Base-by-base conservation (phyloP, 78 protist species). In the Bodo saltans region DNA sequence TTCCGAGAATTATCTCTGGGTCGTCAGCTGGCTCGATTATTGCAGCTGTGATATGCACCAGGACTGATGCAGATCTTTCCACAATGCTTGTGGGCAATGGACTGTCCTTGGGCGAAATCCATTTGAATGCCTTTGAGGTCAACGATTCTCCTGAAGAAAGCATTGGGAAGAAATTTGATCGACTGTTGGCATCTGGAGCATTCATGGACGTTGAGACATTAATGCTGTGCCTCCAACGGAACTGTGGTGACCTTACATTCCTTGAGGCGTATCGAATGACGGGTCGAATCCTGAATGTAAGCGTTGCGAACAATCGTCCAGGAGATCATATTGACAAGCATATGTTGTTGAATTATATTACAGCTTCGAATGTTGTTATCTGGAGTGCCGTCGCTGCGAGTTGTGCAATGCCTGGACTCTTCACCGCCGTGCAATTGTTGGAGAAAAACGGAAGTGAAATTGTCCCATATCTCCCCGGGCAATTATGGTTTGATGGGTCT, bases 261-360 rank as follows among this genome's bases (percentile, higher is more conserved):
- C 69, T n/a, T 1, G 93, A 94, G 70, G 93, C 94, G 21, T 94
- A 90, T 88, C 53, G 79, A 53, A 53, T 52, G 72, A 92, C 95
- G 1, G 89, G 91, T 41, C 84, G 94, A 17, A 76, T 90, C 35
- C 68, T 94, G 72, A 92, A 91, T 84, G 88, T 94, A 40, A 85
- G 88, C 33, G 90, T 94, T 32, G 35, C 60, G 17, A 2, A 25
- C 69, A 28, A 39, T 1, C 23, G 68, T 32, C 33, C 0, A 42
- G 41, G 11, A 33, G 92, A 68, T 1, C n/a, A n/a, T n/a, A n/a
- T n/a, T n/a, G n/a, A n/a, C n/a, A 12, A 28, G 30, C 93, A 94
- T 0, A 70, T 70, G 41, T 85, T 91, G 67, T 90, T 91, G 68
- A 94, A 94, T 87, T 92, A 90, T 83, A 27, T 89, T 74, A 90